phyloP scores from a whole-genome alignment of 257 asterid species.

The Ballota nigra region DNA sequence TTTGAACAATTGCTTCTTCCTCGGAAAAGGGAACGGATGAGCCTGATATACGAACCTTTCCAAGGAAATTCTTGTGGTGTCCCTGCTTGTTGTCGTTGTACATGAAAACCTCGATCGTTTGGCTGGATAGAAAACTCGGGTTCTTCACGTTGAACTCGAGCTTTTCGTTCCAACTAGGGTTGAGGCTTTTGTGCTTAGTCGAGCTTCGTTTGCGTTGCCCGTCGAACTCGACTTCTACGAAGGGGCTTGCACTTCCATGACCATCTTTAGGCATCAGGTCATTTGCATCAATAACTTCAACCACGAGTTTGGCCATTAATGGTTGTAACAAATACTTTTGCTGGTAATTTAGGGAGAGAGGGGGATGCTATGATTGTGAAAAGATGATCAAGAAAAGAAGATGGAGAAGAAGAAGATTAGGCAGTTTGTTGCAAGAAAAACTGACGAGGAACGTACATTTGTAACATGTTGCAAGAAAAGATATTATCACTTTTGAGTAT shows the following conservation, averaged over 20 bases:
- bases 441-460: slow-evolving; percentile 20
- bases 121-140: slow-evolving; percentile 40
- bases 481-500: slow-evolving; percentile 6
- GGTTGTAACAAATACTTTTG: neutral
- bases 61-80: slow-evolving; percentile 67
- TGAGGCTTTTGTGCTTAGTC: slow-evolving; percentile 64
- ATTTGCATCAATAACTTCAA: slow-evolving; percentile 73
- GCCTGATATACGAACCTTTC: slow-evolving; percentile 71
- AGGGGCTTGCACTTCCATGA: slow-evolving; percentile 79
- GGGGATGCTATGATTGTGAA: slow-evolving; percentile 12
- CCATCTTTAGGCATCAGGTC: slow-evolving; percentile 96
- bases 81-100: slow-evolving; percentile 61
- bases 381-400: slow-evolving; percentile 8
- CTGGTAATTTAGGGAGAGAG: slow-evolving; percentile 18
- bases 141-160: slow-evolving; percentile 54
- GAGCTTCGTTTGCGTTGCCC: slow-evolving; percentile 59
- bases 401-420: slow-evolving; percentile 24
- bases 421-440: slow-evolving; percentile 30
- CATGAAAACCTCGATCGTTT: slow-evolving; percentile 51
- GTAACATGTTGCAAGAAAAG: slow-evolving; percentile 18
- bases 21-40: slow-evolving; percentile 54
- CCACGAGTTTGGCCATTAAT: slow-evolving; percentile 53
- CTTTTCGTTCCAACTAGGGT: slow-evolving; percentile 82
- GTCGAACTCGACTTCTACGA: slow-evolving; percentile 71
- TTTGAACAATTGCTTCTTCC: slow-evolving; percentile 54